Evolutionary conservation across 306 rosid species (phyloP).

Genomic region (Malus fusca): DNA sequence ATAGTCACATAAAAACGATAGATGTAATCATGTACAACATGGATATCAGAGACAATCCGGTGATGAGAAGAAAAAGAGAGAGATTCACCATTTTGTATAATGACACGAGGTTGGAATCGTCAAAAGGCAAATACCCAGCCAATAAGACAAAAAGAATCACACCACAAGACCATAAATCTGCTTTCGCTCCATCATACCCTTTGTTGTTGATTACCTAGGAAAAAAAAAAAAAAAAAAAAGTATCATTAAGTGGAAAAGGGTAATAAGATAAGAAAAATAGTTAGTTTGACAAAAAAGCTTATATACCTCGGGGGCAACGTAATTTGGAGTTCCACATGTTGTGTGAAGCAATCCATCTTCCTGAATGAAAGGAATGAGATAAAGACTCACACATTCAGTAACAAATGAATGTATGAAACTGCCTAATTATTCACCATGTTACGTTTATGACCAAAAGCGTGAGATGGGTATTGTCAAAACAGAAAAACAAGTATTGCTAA

Average conservation of each 20-base stretch:
- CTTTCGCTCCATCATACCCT: slow-evolving; percentile 90
- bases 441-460: too few relatives aligned
- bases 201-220: slow-evolving; percentile 79
- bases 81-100: slow-evolving; percentile 73
- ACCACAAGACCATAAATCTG: slow-evolving; percentile 98
- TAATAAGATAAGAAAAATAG: slow-evolving; percentile 6
- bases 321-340: slow-evolving; percentile 96
- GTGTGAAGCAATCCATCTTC: slow-evolving; percentile 95
- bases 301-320: slow-evolving; percentile 95
- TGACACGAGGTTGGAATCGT: slow-evolving; percentile 69
- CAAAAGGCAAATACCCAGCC: slow-evolving; percentile 97
- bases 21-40: not conserved
- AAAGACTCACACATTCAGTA: not conserved
- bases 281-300: slow-evolving; percentile 9
- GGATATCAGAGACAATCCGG: not conserved
- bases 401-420: too few relatives aligned
- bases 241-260: slow-evolving; percentile 14
- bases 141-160: slow-evolving; percentile 81
- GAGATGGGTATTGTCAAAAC: too few relatives aligned
- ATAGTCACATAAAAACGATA: too few relatives aligned
- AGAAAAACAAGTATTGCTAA: not conserved
- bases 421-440: not conserved
- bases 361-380: slow-evolving; percentile 25
- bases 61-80: not conserved
- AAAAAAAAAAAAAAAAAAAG: slow-evolving; percentile 15